Conservation (phyloP, 495 filamentous ascomycete genomes). For the Penicillium steckii region DNA sequence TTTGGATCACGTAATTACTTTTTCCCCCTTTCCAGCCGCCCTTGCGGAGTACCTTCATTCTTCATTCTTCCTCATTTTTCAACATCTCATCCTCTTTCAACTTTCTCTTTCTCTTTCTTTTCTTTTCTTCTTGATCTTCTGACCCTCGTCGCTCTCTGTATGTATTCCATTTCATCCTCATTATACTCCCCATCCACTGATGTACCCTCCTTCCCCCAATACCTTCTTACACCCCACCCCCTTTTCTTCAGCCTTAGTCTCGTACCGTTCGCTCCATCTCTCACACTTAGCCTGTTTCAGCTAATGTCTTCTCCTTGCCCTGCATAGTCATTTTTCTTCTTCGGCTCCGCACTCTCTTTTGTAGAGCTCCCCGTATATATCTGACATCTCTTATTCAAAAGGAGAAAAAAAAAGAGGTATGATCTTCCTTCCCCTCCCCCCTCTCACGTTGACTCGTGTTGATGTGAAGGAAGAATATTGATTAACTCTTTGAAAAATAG, state of each 20-base stretch:
- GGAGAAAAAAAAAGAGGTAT: conserved; percentile 19
- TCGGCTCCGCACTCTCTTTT: conserved; percentile 19
- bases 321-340: conserved; percentile 15
- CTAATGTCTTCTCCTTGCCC: conserved; percentile 24
- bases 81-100: conserved; percentile 9
- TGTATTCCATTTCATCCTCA: background rate
- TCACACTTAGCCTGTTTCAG: conserved; percentile 27
- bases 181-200: background rate
- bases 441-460: conserved; percentile 1
- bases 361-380: conserved; percentile 19
- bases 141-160: conserved; percentile 1
- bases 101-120: conserved; percentile 15
- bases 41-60: conserved; percentile 12
- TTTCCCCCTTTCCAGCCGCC: background rate
- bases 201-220: background rate
- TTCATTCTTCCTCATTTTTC: conserved; percentile 1
- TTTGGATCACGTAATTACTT: background rate
- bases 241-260: conserved; percentile 32
- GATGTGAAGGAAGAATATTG: background rate
- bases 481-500: conserved; percentile 22
- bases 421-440: conserved; percentile 4
- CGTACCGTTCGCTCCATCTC: conserved; percentile 13
- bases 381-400: conserved; percentile 32
- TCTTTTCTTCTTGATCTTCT: conserved; percentile 1
- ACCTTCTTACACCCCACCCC: conserved; percentile 14